These are phyloP conservation scores for Cystobasidium pallidum DNA, from an alignment of 1,284 basidiomycete species.

Conservation along the genomic window DNA sequence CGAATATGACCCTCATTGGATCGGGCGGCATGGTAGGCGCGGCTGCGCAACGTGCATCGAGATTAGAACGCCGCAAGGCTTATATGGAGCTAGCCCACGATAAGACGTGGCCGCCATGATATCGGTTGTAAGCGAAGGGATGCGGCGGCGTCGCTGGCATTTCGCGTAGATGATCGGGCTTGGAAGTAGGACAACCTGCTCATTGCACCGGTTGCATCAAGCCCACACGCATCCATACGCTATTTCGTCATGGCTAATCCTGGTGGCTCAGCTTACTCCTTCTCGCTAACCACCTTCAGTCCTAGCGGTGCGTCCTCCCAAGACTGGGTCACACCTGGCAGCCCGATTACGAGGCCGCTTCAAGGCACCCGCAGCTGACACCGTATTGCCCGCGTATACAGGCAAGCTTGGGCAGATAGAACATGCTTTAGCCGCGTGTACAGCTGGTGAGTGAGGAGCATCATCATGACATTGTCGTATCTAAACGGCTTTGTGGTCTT, in stretches of 20 bases:
- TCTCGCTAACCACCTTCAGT: conserved; percentile 43
- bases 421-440: conserved; percentile 95
- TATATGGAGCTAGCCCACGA: neutral
- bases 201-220: neutral
- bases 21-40: neutral
- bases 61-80: neutral
- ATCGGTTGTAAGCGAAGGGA: neutral
- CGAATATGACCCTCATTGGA: neutral
- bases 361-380: conserved; percentile 18
- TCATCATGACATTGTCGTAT: conserved; percentile 57
- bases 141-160: neutral
- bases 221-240: neutral
- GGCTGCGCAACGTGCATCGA: neutral
- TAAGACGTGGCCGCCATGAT: neutral
- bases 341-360: conserved; percentile 24
- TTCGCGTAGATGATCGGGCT: neutral
- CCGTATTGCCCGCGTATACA: neutral
- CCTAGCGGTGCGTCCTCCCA: conserved; percentile 30
- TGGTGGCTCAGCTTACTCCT: conserved; percentile 42
- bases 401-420: conserved; percentile 89
- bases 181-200: neutral
- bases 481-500: neutral
- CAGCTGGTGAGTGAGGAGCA: conserved; percentile 53
- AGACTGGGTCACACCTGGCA: neutral
- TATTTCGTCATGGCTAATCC: conserved; percentile 29